Evolutionary conservation across 1,139 yeast species (phyloP), one percentile per base, ranked within the genome.

Genomic region (Taphrina betulina): DNA sequence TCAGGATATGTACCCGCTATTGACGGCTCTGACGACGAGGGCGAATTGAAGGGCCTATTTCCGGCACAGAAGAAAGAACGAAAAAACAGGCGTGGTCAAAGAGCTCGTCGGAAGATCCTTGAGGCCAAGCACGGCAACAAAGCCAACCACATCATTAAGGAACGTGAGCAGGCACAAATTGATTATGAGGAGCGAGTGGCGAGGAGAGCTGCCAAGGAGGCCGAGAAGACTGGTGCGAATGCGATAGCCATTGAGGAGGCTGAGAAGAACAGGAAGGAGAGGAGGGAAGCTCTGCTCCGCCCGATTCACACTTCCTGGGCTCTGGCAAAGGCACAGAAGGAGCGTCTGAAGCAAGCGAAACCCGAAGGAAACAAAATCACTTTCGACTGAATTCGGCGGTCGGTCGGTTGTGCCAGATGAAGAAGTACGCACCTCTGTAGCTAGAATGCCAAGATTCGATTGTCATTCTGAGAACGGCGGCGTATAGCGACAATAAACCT

Each of bases 41-140:
- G 59, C 8, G 63, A 59, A 17, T 58, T 58, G 35, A 42, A 53
- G 16, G 54, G 46, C 7, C 29, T 43, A 4, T 43, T 43, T 20
- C 54, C 54, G 8, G 54, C 54, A 10, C 54, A 40, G 14, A 44
- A 83, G 5, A 78, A 80, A 61, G 44, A 43, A 19, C 63, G 94
- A 62, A 89, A 89, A 65, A 94, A 92, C 69, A 78, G 98, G 71
- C 81, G 96, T 67, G 98, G 98, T 19, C 98, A 94, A 74, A 77
- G 97, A 63, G 98, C 96, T 1, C 82, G 99, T 71, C 94, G 92
- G 69, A 85, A 85, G 73, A 88, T 92, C 56, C 90, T 97, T 96
- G 98, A 89, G 66, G 74, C 78, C 70, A 92, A 92, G 69, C 92
- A 77, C 67, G 98, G 98, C 35, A 70, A 71, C 33, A 75, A 75